These are phyloP conservation scores for Verbena officinalis DNA, from an alignment of 257 asterid species.

Conservation along the genomic window DNA sequence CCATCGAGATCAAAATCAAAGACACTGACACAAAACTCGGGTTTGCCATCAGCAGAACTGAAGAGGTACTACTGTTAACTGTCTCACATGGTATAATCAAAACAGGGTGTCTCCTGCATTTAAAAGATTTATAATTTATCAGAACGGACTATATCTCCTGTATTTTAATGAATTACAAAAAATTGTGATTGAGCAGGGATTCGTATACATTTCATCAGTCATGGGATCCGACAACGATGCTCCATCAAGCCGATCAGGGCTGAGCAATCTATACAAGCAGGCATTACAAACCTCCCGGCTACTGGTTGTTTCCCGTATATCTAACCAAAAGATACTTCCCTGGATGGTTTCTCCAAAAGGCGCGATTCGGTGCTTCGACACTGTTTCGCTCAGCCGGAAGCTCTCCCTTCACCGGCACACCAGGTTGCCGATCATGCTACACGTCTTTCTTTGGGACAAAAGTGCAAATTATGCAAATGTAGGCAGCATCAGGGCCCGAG, in stretches of 20 bases:
- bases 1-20: conserved; percentile 67
- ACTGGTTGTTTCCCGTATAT: conserved; percentile 68
- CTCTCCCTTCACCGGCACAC: conserved; percentile 89
- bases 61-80: conserved; percentile 49
- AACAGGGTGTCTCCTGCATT: no score
- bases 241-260: conserved; percentile 76
- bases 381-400: conserved; percentile 82
- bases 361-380: conserved; percentile 80
- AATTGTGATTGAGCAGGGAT: conserved; percentile 58
- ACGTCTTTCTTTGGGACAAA: conserved; percentile 74
- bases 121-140: no score
- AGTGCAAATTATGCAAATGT: conserved; percentile 35
- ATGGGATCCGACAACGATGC: conserved; percentile 45
- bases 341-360: conserved; percentile 91
- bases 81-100: no score
- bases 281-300: conserved; percentile 52
- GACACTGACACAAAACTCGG: conserved; percentile 83
- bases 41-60: conserved; percentile 86
- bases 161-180: no score
- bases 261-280: conserved; percentile 54
- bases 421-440: conserved; percentile 66
- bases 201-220: conserved; percentile 82
- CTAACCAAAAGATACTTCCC: conserved; percentile 78
- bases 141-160: no score
- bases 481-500: conserved; percentile 56